phyloP scores from a whole-genome alignment of 164 flowering plant species.

The Tinospora cordifolia region DNA sequence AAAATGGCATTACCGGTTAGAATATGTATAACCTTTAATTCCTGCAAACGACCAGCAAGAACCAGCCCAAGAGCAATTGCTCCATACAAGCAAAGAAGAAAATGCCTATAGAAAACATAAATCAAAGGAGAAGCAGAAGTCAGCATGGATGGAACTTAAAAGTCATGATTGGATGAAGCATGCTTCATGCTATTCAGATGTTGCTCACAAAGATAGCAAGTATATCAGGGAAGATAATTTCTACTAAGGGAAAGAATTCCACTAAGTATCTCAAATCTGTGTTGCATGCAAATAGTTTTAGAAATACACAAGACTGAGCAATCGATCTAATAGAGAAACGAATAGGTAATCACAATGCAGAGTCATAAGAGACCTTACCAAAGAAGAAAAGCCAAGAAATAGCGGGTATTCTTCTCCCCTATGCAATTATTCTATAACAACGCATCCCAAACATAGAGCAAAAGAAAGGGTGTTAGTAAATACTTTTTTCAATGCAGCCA shows the following conservation, averaged over 20 bases:
- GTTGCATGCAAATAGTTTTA: not conserved
- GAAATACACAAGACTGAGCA: slow-evolving; percentile 2
- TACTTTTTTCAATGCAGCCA: not conserved
- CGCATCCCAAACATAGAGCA: not conserved
- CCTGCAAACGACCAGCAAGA: slow-evolving; percentile 76
- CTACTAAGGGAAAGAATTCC: too few species aligned
- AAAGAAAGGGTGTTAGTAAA: not conserved
- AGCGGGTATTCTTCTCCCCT: slow-evolving; percentile 87
- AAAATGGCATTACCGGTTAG: slow-evolving; percentile 51
- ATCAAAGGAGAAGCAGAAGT: not conserved
- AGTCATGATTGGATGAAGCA: not conserved
- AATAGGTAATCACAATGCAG: not conserved
- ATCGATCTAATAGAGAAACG: not conserved
- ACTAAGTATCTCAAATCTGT: too few species aligned
- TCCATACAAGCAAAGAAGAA: slow-evolving; percentile 80
- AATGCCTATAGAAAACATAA: slow-evolving; percentile 58
- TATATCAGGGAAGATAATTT: not conserved
- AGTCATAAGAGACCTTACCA: slow-evolving; percentile 51
- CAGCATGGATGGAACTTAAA: not conserved
- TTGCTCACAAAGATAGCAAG: not conserved
- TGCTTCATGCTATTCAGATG: not conserved
- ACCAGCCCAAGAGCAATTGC: slow-evolving; percentile 53
- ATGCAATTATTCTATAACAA: slow-evolving; percentile 87
- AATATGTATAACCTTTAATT: slow-evolving; percentile 49
- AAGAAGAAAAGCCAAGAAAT: slow-evolving; percentile 79